Percentiles rank a stretch among this genome's conserved stretches.
These are phyloP conservation scores for Trypanosomatidae sp. DNA, from an alignment of 208 protist species.

Conservation along the genomic window DNA sequence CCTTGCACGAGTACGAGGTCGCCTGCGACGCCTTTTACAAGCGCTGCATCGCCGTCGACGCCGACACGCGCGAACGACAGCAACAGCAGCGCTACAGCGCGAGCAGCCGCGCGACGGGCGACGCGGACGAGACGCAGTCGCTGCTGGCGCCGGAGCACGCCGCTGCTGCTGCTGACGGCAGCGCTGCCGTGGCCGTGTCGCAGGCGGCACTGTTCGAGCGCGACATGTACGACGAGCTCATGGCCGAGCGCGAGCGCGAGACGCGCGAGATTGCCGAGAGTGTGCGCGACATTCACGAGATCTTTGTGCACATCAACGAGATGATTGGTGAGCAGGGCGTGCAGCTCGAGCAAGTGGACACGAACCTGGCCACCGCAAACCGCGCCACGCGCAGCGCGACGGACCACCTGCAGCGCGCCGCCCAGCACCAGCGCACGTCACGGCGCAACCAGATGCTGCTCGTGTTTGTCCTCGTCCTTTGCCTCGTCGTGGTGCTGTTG, in stretches of 20 bases:
- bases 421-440: slow-evolving; percentile 39
- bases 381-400: slow-evolving; percentile 49
- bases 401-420: slow-evolving; percentile 43
- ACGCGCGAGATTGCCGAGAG: slow-evolving; percentile 77
- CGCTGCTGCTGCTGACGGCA: background rate
- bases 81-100: slow-evolving; percentile 10
- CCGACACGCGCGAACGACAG: slow-evolving; percentile 11
- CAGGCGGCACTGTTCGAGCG: slow-evolving; percentile 52
- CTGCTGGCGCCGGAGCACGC: slow-evolving; percentile 2
- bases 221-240: slow-evolving; percentile 71
- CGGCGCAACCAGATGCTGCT: slow-evolving; percentile 39
- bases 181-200: slow-evolving; percentile 4
- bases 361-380: slow-evolving; percentile 34
- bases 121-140: slow-evolving; percentile 6
- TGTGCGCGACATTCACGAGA: slow-evolving; percentile 77
- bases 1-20: slow-evolving; percentile 51
- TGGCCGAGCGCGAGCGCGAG: slow-evolving; percentile 65
- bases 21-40: slow-evolving; percentile 78
- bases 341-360: slow-evolving; percentile 53
- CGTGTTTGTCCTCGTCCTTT: slow-evolving; percentile 38
- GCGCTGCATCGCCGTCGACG: slow-evolving; percentile 35
- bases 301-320: slow-evolving; percentile 75
- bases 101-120: too few species aligned
- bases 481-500: slow-evolving; percentile 4
- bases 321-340: slow-evolving; percentile 75